phyloP scores from a whole-genome alignment of 768 basidiomycete species.

The Lentinus tigrinus region DNA sequence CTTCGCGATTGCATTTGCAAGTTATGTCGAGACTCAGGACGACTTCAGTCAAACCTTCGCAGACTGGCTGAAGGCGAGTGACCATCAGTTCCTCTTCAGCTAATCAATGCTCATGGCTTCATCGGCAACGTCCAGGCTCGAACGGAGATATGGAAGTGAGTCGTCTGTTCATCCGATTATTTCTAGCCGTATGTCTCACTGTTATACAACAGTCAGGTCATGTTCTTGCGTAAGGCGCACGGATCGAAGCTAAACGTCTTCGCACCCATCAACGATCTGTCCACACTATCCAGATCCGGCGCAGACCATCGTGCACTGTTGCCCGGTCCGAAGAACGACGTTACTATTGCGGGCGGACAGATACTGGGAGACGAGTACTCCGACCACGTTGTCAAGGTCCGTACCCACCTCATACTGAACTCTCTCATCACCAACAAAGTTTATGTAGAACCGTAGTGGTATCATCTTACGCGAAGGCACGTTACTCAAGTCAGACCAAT shows the following conservation, averaged over 20 bases:
- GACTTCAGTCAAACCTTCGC: constrained; percentile 71
- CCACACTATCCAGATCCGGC: constrained; percentile 71
- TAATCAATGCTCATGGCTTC: not conserved
- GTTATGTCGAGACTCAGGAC: constrained; percentile 70
- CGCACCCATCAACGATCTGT: constrained; percentile 86
- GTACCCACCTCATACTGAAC: constrained; percentile 9
- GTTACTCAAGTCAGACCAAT: constrained; percentile 90
- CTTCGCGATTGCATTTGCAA: constrained; percentile 92
- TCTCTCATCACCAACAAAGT: too few species aligned
- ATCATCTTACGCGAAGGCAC: constrained; percentile 92
- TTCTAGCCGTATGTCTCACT: not conserved
- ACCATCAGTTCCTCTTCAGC: not conserved
- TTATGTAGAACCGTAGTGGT: constrained; percentile 76
- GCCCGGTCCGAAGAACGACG: constrained; percentile 71
- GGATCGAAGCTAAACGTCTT: constrained; percentile 88
- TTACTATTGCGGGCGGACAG: constrained; percentile 76
- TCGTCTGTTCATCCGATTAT: not conserved
- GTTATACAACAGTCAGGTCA: constrained; percentile 65
- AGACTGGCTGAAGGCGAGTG: constrained; percentile 76
- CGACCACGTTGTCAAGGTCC: constrained; percentile 86
- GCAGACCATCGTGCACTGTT: constrained; percentile 54
- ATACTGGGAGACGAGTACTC: constrained; percentile 95
- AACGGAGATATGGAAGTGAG: constrained; percentile 93
- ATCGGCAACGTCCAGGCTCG: constrained; percentile 45
- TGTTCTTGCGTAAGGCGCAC: constrained; percentile 76